Evolutionary conservation across 169 alveolate genomes (phyloP).

Genomic region (Condylostoma magnum): DNA sequence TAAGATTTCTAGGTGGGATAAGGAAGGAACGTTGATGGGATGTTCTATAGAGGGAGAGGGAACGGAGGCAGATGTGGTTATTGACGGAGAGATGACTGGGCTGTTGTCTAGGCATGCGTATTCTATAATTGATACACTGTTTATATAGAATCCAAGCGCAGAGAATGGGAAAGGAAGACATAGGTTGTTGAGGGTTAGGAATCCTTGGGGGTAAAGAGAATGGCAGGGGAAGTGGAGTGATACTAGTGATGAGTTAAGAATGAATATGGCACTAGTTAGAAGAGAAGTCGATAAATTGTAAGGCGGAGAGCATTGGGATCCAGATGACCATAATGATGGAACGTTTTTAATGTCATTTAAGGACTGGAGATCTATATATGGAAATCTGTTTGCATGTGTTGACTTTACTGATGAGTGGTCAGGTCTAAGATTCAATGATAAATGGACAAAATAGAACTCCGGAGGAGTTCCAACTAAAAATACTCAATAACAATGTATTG

Average conservation of each 20-base stretch:
- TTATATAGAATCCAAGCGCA: conserved; percentile 23
- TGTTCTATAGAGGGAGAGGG: conserved; percentile 74
- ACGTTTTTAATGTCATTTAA: conserved; percentile 79
- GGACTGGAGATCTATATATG: conserved; percentile 73
- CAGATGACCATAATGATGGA: conserved; percentile 79
- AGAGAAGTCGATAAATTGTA: conserved; percentile 43
- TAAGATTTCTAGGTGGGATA: conserved; percentile 27
- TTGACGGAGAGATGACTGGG: conserved; percentile 61
- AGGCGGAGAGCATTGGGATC: conserved; percentile 33
- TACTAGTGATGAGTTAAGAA: conserved; percentile 48
- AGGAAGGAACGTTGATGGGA: conserved; percentile 80
- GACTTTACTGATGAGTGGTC: conserved; percentile 69
- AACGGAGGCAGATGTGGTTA: conserved; percentile 47
- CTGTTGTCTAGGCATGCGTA: conserved; percentile 74
- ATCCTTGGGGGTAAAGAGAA: conserved; percentile 89
- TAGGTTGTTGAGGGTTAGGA: conserved; percentile 78
- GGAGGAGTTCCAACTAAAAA: conserved; percentile 57
- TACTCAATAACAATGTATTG: conserved; percentile 36
- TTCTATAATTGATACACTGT: conserved; percentile 49
- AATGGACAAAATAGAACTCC: conserved; percentile 49
- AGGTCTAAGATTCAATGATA: conserved; percentile 54
- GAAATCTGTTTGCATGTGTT: conserved; percentile 67
- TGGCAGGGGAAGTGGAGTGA: conserved; percentile 88
- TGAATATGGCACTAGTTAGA: conserved; percentile 40
- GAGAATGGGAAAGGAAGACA: conserved; percentile 43